Base-by-base conservation (phyloP, 2,329 filamentous ascomycete genomes). In the Beauveria medogensis region DNA sequence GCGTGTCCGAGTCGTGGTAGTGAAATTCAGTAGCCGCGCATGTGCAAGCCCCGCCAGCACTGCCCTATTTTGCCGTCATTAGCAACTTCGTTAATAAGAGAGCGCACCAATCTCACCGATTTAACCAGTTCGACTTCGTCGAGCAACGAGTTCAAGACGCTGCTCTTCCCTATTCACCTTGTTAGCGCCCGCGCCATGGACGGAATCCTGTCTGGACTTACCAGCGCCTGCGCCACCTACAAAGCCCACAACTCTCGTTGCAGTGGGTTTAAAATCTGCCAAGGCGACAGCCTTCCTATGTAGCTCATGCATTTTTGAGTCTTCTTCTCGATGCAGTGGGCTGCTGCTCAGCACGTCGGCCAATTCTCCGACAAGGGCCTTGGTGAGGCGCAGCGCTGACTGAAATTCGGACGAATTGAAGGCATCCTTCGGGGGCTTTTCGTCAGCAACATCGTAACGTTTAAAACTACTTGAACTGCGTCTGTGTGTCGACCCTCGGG, bases 171-270 rank as follows among this genome's bases (percentile, higher is more conserved):
- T 74, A 8, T 24, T 47, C n/a, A 16, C 7, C 8, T 10, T 47
- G 10, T 47, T 16, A 47, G 44, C 20, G 20, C 20, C 20, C 44
- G 10, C 5, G 20, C 1, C 44, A 26, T 12, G 3, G 5, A 24
- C 44, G 20, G 10, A 26, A 47, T 2, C 1, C 20, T 47, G 44
- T 14, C 10, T 24, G 5, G 20, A 62, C 72, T 64, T 64, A 77
- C 76, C 76, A 40, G 74, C 76, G 3, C 78, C 79, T 14, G 78
- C 78, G 62, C 80, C 78, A 0, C 79, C 79, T 0, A 81, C 76
- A 44, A 81, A 74, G 0, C 77, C 78, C 0, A 81, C 76, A 3
- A 67, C 77, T 18, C 77, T 69, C 2, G 70, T 74, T 0, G 74
- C 69, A 0, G 74, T 74, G 28, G 72, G 73, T 20, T 73, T 64